phyloP scores from a whole-genome alignment of 495 filamentous ascomycete genomes.

The Neurospora sp. region DNA sequence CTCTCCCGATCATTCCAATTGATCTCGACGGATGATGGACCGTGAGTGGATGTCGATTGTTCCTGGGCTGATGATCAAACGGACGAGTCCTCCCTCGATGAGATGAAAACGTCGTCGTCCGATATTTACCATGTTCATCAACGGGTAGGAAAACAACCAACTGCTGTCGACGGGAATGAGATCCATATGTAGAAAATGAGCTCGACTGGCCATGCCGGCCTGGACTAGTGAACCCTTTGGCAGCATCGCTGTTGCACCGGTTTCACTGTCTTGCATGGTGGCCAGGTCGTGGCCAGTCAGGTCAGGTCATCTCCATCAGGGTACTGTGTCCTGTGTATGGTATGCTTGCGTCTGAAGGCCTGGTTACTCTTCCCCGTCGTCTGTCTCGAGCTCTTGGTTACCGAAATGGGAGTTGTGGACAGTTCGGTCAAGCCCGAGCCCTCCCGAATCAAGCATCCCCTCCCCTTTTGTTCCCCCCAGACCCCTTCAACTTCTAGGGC shows the following conservation, averaged over 20 bases:
- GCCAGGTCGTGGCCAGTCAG: neutral
- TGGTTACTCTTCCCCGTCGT: neutral
- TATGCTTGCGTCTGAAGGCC: neutral
- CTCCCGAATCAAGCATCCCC: neutral
- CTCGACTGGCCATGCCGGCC: neutral
- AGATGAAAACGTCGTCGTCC: neutral
- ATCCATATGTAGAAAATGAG: neutral
- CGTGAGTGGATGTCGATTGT: neutral
- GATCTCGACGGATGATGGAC: neutral
- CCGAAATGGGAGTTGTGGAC: neutral
- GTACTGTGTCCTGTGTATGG: neutral
- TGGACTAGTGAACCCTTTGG: neutral
- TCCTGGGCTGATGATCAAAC: neutral
- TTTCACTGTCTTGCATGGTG: neutral
- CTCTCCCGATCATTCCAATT: neutral
- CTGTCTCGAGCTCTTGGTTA: neutral
- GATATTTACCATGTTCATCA: neutral
- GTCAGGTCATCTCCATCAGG: neutral
- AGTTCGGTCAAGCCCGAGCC: neutral
- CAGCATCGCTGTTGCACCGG: neutral
- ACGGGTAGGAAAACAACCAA: neutral
- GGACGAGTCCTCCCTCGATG: neutral
- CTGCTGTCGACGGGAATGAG: neutral
- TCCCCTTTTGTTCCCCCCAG: neutral
- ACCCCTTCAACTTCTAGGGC: neutral